phyloP scores from a whole-genome alignment of 306 rosid species.

The Quercus glauca region DNA sequence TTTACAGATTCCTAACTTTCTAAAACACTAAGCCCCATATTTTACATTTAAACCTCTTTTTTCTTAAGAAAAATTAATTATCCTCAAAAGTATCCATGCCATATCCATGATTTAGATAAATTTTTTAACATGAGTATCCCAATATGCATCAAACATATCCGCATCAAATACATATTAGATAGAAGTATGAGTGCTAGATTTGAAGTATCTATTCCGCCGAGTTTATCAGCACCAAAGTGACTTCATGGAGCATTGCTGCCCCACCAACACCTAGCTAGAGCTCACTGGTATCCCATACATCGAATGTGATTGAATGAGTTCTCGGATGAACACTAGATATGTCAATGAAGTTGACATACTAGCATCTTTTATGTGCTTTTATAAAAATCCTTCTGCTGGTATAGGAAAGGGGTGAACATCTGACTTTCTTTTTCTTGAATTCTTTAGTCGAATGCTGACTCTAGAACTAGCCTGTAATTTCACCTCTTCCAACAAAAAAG shows the following conservation, averaged over 20 bases:
- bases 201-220: not conserved
- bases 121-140: not conserved
- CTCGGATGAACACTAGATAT: not conserved
- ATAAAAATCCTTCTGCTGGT: no score
- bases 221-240: not conserved
- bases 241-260: not conserved
- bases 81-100: not conserved
- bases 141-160: no score
- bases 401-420: no score
- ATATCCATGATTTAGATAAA: not conserved
- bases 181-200: not conserved
- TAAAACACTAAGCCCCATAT: not conserved
- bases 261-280: not conserved
- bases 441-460: not conserved
- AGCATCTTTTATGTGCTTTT: not conserved
- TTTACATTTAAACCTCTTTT: not conserved
- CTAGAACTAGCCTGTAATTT: not conserved
- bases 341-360: not conserved
- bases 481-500: not conserved
- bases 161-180: not conserved
- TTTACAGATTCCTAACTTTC: not conserved
- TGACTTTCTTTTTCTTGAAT: not conserved
- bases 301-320: not conserved
- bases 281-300: not conserved
- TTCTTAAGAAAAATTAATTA: not conserved